Percentiles rank a stretch among this genome's conserved stretches.
These are phyloP conservation scores for Pseudogymnoascus sp. DNA, from an alignment of 2,329 filamentous ascomycete species.

Conservation along the genomic window DNA sequence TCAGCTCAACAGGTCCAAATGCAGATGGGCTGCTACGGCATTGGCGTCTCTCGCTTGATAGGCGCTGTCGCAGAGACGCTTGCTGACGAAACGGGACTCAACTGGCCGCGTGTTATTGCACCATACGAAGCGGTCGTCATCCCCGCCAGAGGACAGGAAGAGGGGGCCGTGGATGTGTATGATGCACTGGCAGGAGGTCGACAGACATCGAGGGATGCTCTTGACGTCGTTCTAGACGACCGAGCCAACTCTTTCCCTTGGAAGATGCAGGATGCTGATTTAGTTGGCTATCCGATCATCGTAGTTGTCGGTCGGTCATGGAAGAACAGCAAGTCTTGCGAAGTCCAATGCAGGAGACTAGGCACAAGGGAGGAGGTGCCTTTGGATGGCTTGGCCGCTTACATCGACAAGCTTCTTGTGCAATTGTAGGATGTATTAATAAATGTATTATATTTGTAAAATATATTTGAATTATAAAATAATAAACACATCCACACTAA, in stretches of 20 bases:
- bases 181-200: constrained; percentile 41
- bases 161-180: constrained; percentile 51
- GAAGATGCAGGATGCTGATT: constrained; percentile 85
- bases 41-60: constrained; percentile 85
- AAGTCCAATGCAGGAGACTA: constrained; percentile 27
- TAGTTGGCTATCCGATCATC: constrained; percentile 79
- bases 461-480: neutral
- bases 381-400: constrained; percentile 14
- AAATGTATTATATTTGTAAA: neutral
- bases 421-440: constrained; percentile 7
- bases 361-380: constrained; percentile 17
- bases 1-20: constrained; percentile 41
- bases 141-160: constrained; percentile 36
- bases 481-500: neutral
- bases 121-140: constrained; percentile 73
- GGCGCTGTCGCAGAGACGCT: constrained; percentile 74
- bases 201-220: neutral
- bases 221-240: constrained; percentile 71
- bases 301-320: constrained; percentile 70
- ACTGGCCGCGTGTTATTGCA: constrained; percentile 81
- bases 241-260: constrained; percentile 59
- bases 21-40: constrained; percentile 95
- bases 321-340: constrained; percentile 29
- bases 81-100: constrained; percentile 63
- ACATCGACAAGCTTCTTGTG: constrained; percentile 9